Percentiles rank a stretch among this genome's conserved stretches.
Evolutionary conservation across 148 eudicot genomes (phyloP).

Genomic region (Vaccinium corymbosum): DNA sequence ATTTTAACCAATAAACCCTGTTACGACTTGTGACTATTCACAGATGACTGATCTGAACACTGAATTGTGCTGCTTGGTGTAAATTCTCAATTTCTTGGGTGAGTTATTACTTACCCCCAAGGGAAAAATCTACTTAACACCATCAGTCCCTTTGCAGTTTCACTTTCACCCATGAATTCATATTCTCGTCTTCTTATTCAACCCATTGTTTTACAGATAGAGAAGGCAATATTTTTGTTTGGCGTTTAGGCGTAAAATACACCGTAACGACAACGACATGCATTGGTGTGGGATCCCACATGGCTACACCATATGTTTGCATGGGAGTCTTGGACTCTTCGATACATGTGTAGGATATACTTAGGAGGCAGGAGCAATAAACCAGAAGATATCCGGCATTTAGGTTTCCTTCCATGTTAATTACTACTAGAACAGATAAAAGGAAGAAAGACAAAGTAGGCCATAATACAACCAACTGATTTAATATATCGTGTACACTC

Average conservation of each 20-base stretch:
- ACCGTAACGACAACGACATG: background rate
- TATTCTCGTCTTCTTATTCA: background rate
- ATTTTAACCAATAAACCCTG: constrained; percentile 12
- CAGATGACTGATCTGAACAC: background rate
- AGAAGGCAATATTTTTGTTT: background rate
- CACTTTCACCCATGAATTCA: background rate
- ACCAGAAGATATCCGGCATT: background rate
- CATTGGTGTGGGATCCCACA: background rate
- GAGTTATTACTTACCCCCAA: background rate
- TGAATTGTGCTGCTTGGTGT: background rate
- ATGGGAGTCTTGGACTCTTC: background rate
- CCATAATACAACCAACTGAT: background rate
- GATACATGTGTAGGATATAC: no score
- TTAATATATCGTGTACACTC: background rate
- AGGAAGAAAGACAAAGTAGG: background rate
- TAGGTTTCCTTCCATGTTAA: background rate
- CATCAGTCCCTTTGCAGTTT: background rate
- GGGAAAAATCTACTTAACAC: background rate
- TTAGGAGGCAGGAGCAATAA: background rate
- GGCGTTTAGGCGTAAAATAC: background rate
- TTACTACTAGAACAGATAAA: background rate
- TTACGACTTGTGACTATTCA: background rate
- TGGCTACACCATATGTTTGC: background rate
- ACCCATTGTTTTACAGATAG: background rate
- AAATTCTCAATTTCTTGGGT: background rate